A percentile compares a stretch with the other conserved stretches of the same genome.
Evolutionary conservation across 805 yeast species (phyloP).

Genomic region (Teunomyces stri): DNA sequence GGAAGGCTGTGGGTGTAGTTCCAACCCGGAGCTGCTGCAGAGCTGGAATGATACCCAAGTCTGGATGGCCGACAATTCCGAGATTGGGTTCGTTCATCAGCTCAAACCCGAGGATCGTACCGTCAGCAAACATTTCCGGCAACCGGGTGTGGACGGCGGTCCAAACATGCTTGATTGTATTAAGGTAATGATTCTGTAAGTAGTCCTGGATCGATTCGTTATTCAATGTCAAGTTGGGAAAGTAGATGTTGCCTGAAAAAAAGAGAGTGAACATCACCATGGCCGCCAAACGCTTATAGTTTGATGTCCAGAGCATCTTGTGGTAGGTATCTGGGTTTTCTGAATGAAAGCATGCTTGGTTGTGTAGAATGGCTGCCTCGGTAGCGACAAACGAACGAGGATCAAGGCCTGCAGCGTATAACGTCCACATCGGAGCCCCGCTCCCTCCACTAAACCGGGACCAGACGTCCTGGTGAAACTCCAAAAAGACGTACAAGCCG

Average conservation of each 20-base stretch:
- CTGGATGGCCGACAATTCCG: constrained; percentile 66
- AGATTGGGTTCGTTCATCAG: constrained; percentile 80
- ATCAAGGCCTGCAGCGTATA: constrained; percentile 83
- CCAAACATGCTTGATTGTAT: constrained; percentile 47
- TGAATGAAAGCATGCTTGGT: constrained; percentile 40
- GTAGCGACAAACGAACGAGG: constrained; percentile 70
- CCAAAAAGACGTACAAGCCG: constrained; percentile 75
- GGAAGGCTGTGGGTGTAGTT: constrained; percentile 78
- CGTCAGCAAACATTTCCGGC: constrained; percentile 36
- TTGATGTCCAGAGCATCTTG: constrained; percentile 92
- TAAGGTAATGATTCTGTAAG: constrained; percentile 61
- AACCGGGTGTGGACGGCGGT: constrained; percentile 19
- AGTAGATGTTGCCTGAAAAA: constrained; percentile 72
- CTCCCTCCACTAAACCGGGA: constrained; percentile 84
- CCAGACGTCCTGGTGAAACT: constrained; percentile 96
- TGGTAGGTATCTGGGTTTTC: constrained; percentile 50
- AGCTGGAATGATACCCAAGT: constrained; percentile 55
- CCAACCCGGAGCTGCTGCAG: constrained; percentile 70
- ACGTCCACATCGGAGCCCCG: constrained; percentile 94
- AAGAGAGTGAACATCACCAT: constrained; percentile 83
- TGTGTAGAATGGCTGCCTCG: constrained; percentile 80
- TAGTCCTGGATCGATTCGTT: constrained; percentile 76
- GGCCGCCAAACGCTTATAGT: constrained; percentile 72
- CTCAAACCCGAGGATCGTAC: constrained; percentile 75
- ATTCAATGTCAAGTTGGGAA: constrained; percentile 72